phyloP scores from a whole-genome alignment of 768 basidiomycete species.

The Rossbeevera mucosa region DNA sequence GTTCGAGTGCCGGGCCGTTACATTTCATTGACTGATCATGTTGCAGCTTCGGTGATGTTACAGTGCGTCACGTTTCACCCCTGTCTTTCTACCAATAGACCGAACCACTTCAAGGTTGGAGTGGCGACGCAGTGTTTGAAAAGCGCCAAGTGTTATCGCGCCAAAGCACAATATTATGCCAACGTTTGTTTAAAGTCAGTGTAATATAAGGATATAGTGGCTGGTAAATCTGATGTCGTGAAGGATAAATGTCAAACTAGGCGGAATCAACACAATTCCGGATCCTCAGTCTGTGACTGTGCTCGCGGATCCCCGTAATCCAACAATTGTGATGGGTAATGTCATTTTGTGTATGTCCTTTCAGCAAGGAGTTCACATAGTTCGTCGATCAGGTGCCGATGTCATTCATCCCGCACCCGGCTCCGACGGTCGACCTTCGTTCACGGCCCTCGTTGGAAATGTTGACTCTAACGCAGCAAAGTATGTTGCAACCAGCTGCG shows the following conservation, averaged over 20 bases:
- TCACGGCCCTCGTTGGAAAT: constrained; percentile 75
- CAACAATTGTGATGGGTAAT: constrained; percentile 77
- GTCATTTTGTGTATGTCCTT: not conserved
- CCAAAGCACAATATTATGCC: constrained; percentile 74
- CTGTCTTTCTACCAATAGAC: not conserved
- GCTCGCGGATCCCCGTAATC: constrained; percentile 64
- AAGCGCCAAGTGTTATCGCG: constrained; percentile 56
- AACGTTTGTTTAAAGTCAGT: constrained; percentile 76
- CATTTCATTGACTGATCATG: constrained; percentile 1
- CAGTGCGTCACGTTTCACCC: constrained; percentile 30
- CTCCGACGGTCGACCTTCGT: constrained; percentile 73
- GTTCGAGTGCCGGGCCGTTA: constrained; percentile 22
- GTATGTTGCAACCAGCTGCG: constrained; percentile 57
- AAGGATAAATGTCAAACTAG: constrained; percentile 81
- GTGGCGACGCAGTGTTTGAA: constrained; percentile 80
- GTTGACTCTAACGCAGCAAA: constrained; percentile 74
- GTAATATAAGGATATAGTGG: not conserved
- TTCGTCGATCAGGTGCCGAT: constrained; percentile 54
- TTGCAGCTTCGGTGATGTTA: constrained; percentile 67
- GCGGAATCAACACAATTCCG: constrained; percentile 77
- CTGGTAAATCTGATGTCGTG: not conserved
- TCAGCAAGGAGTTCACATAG: not conserved
- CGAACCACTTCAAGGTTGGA: constrained; percentile 44
- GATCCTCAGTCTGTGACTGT: constrained; percentile 61
- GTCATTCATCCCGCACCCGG: constrained; percentile 83